phyloP scores from a whole-genome alignment of 805 yeast genomes.

The Saccharomycopsis sp. region DNA sequence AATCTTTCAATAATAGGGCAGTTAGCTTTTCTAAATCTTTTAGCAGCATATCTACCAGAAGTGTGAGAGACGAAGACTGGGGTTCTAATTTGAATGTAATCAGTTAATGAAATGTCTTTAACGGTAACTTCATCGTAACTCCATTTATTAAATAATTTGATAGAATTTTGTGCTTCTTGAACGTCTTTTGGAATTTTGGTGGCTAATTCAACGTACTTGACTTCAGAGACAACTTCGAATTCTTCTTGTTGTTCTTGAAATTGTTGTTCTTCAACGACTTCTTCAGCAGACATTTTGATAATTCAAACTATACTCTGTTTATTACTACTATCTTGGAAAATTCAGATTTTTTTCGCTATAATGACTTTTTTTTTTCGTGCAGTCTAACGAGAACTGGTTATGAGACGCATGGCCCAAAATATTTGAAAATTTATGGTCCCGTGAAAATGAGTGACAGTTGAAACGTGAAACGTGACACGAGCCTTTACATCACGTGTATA shows the following conservation, averaged over 20 bases:
- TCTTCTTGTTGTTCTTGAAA: constrained; percentile 49
- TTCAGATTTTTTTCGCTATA: no score
- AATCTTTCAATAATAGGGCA: constrained; percentile 99
- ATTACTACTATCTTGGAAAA: no score
- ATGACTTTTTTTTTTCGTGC: no score
- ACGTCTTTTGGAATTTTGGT: constrained; percentile 96
- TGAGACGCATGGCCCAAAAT: no score
- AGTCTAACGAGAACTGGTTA: no score
- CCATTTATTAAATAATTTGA: constrained; percentile 99
- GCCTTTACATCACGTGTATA: no score
- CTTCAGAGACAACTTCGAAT: constrained; percentile 70
- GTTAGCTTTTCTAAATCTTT: constrained; percentile 99
- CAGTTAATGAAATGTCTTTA: constrained; percentile 96
- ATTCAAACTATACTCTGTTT: no score
- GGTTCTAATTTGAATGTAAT: constrained; percentile 95
- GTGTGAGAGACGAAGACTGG: constrained; percentile 98
- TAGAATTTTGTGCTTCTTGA: constrained; percentile 91
- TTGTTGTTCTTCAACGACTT: constrained; percentile 38
- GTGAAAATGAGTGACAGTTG: no score
- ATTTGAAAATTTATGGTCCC: no score
- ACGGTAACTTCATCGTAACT: constrained; percentile 96
- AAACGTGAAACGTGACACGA: no score
- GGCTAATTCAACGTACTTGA: constrained; percentile 79
- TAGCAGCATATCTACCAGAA: constrained; percentile 98
- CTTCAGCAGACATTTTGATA: constrained; percentile 69